Evolutionary conservation across 345 rosid species (phyloP), one percentile per base, ranked within the genome.

Genomic region (Streptanthus diversifolius): DNA sequence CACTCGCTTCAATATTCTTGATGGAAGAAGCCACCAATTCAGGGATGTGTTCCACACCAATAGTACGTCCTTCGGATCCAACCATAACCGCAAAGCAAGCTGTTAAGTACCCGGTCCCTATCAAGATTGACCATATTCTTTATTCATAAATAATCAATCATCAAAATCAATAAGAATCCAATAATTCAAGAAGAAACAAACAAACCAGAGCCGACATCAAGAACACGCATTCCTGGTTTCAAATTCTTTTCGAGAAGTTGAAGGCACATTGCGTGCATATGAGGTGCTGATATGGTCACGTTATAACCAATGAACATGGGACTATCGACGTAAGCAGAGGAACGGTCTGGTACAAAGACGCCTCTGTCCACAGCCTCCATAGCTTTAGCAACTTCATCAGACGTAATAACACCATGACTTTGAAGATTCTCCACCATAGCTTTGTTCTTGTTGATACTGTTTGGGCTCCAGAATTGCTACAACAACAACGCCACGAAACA

Each of bases 191-290:
- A 33, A 14, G 6, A 33, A 64, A 35, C 2, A 63, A 32, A 68
- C 79, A 45, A 76, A 93, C 99, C 99, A 53, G 99, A 95, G 71
- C 98, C 99, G 62, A 95, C 88, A 82, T 95, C 99, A 77, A 92
- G 85, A 60, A 84, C 99, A 49, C 51, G 97, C 98, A 90, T 88
- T 71, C 99, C 98, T 2, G 97, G 97, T 80, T 84, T 87, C 81
- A 92, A 74, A 83, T 90, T 63, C 21, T 85, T 77, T 81, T 88
- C 90, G 73, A 95, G 81, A 76, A 95, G 79, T 53, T 90, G 85
- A 79, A 95, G 97, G 83, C 99, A 92, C 66, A 81, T 87, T 14
- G 97, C 98, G 72, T 95, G 99, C 99, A 95, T 92, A 78, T 95
- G 97, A 71, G 99, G 99, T 5, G 98, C 99, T 68, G 97, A 95